A percentile compares a stretch with the other conserved stretches of the same genome.
Conservation (phyloP, 2,329 filamentous ascomycete genomes). For the Lojkania enalia region DNA sequence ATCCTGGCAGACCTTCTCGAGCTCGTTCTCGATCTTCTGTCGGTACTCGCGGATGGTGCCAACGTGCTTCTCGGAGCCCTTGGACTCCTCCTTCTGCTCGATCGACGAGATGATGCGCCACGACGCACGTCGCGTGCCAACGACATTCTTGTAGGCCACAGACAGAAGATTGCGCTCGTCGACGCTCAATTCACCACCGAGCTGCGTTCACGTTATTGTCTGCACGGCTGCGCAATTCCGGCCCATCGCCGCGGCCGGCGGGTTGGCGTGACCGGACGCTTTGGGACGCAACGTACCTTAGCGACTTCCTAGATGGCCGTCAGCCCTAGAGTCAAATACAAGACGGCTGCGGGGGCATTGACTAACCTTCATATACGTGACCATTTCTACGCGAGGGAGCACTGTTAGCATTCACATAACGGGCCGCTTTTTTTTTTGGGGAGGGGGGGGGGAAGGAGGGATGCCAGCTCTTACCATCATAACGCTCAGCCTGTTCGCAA, state of each 20-base stretch:
- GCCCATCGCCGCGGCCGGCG: constrained; percentile 18
- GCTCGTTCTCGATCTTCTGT: constrained; percentile 95
- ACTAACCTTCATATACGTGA: constrained; percentile 93
- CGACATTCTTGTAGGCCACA: constrained; percentile 99
- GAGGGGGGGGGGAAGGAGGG: too few relatives aligned
- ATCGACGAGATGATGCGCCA: constrained; percentile 99
- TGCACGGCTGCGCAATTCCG: constrained; percentile 1
- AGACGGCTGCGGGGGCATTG: constrained; percentile 3
- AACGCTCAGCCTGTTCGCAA: constrained; percentile 99
- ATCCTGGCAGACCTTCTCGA: constrained; percentile 98
- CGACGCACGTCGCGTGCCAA: constrained; percentile 95
- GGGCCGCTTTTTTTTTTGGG: too few relatives aligned
- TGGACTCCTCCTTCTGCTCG: constrained; percentile 99
- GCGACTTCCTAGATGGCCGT: constrained; percentile 76
- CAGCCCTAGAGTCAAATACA: constrained; percentile 29
- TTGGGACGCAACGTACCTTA: constrained; percentile 63
- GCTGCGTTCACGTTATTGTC: constrained; percentile 47
- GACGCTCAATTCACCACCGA: constrained; percentile 68
- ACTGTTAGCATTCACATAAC: constrained; percentile 37
- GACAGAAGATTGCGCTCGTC: constrained; percentile 89
- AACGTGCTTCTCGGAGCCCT: constrained; percentile 95
- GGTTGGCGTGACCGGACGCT: constrained; percentile 26
- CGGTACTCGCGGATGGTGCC: constrained; percentile 94
- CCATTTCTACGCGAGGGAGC: constrained; percentile 73
- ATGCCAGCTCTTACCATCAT: constrained; percentile 72